These are phyloP conservation scores for Cymbopogon citratus DNA, from an alignment of 176 grass and related monocot genomes.

Conservation along the genomic window DNA sequence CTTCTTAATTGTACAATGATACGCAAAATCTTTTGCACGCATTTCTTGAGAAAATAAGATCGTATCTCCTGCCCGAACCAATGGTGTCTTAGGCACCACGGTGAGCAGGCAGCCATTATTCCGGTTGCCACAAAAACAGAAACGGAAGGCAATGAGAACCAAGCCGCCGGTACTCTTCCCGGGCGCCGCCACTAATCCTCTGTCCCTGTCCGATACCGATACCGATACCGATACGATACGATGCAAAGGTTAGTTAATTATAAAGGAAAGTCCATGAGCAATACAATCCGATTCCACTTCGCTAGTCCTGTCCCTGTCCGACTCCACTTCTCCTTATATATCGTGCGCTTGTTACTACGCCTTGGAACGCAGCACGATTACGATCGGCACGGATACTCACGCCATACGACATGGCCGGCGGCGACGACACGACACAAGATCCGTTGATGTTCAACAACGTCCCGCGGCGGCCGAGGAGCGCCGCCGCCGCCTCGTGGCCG, in stretches of 20 bases:
- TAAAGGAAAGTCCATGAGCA: not conserved
- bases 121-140: not conserved
- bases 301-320: not conserved
- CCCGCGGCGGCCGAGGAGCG: not conserved
- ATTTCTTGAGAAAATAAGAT: no score
- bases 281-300: not conserved
- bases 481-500: no score
- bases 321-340: no score
- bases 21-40: no score
- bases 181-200: not conserved
- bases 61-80: no score
- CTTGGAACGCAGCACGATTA: no score
- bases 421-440: not conserved
- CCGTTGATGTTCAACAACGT: not conserved
- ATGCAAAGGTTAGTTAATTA: not conserved
- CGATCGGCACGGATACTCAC: no score
- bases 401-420: not conserved
- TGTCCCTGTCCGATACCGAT: not conserved
- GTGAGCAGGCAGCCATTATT: not conserved
- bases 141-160: not conserved
- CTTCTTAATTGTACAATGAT: no score
- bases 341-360: not conserved
- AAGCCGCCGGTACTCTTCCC: no score
- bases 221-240: no score
- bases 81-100: no score